Conservation (phyloP, 1,284 basidiomycete genomes). For the Agroathelia rolfsii region DNA sequence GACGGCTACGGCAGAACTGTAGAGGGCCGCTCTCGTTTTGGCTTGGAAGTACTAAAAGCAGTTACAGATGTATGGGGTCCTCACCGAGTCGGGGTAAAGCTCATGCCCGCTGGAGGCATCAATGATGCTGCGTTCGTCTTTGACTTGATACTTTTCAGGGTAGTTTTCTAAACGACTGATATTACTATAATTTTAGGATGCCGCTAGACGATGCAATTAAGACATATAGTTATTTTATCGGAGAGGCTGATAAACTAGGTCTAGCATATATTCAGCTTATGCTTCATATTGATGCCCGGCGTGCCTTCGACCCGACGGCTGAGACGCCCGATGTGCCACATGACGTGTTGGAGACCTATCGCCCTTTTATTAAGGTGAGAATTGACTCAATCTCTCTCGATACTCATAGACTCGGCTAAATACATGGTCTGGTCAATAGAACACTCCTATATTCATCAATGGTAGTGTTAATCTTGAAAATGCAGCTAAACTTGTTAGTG, state of each 20-base stretch:
- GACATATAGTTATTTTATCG: constrained; percentile 11
- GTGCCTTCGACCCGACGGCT: too few species aligned
- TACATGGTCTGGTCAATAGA: too few species aligned
- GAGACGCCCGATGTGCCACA: too few species aligned
- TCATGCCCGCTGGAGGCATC: constrained; percentile 38
- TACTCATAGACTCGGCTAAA: too few species aligned
- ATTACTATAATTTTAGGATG: constrained; percentile 23
- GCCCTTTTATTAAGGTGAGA: constrained; percentile 24
- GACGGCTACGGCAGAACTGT: constrained; percentile 52
- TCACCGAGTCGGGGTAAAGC: constrained; percentile 37
- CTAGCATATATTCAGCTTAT: constrained; percentile 12
- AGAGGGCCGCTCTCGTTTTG: constrained; percentile 47
- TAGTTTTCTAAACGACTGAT: too few species aligned
- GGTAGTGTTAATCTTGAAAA: constrained; percentile 16
- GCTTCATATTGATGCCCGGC: too few species aligned
- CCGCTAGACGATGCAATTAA: constrained; percentile 13
- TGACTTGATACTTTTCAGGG: too few species aligned
- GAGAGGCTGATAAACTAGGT: constrained; percentile 10
- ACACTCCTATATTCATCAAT: constrained; percentile 14
- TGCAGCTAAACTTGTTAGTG: constrained; percentile 13
- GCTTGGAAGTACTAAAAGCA: constrained; percentile 38
- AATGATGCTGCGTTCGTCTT: constrained; percentile 32
- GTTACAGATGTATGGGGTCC: constrained; percentile 37
- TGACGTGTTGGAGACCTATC: constrained; percentile 24
- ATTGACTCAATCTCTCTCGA: too few species aligned